Conservation (phyloP, 1,284 basidiomycete species). For the Malassezia cuniculi region DNA sequence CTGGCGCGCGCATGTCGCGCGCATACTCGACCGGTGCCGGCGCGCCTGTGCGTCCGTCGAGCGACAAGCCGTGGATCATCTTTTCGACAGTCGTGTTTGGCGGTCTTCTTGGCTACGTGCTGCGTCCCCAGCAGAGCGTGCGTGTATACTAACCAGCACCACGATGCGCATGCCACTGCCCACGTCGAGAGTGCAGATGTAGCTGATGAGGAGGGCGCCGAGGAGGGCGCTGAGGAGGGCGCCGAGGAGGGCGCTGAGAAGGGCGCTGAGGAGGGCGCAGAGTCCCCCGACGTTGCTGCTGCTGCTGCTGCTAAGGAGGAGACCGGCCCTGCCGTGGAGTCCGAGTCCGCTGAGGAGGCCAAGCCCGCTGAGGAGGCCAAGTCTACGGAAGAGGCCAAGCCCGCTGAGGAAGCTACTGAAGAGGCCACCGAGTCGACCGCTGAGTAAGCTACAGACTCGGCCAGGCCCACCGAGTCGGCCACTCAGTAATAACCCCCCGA, state of each 20-base stretch:
- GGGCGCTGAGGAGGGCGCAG: too few relatives aligned
- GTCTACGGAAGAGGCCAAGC: neutral
- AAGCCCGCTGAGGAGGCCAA: neutral
- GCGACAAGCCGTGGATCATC: conserved; percentile 14
- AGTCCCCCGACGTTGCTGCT: too few relatives aligned
- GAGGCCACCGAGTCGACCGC: neutral
- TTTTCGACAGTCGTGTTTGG: conserved; percentile 14
- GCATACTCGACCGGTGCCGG: neutral
- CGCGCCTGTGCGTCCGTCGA: neutral
- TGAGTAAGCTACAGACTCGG: too few relatives aligned
- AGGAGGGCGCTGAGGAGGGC: too few relatives aligned
- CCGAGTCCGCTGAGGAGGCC: neutral
- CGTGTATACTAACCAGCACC: neutral
- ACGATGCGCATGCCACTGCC: neutral
- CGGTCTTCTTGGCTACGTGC: conserved; percentile 10
- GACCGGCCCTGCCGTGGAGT: neutral
- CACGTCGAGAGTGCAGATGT: too few relatives aligned
- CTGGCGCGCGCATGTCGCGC: neutral
- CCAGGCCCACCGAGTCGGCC: too few relatives aligned
- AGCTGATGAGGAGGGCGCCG: too few relatives aligned
- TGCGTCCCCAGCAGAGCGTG: too few relatives aligned
- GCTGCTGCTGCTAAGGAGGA: too few relatives aligned
- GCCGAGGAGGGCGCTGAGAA: too few relatives aligned
- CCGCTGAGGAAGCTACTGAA: neutral
- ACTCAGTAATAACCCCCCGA: too few relatives aligned